Percentiles rank a stretch among this genome's conserved stretches.
These are phyloP conservation scores for Starmera caribaea DNA, from an alignment of 805 yeast species.

Conservation along the genomic window DNA sequence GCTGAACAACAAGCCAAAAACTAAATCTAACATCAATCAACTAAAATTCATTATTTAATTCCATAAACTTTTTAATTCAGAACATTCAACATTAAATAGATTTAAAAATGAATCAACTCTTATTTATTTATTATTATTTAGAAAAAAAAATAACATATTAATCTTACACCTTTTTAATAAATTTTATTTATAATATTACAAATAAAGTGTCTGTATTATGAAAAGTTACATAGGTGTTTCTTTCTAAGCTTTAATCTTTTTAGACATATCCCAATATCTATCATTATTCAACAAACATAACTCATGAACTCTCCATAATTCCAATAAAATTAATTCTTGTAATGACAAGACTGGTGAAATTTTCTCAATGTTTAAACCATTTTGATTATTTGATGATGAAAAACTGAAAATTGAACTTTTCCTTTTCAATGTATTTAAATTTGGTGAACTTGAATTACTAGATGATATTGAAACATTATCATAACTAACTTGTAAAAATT, in stretches of 20 bases:
- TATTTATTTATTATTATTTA: too few relatives aligned
- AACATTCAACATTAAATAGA: too few relatives aligned
- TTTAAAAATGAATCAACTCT: too few relatives aligned
- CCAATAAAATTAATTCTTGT: constrained; percentile 49
- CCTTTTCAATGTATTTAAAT: constrained; percentile 6
- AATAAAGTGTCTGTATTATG: too few relatives aligned
- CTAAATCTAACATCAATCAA: too few relatives aligned
- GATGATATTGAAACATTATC: constrained; percentile 7
- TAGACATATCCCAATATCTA: constrained; percentile 66
- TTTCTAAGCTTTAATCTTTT: constrained; percentile 15
- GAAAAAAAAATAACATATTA: too few relatives aligned
- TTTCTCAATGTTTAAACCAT: constrained; percentile 13
- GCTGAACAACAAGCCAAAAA: constrained; percentile 11
- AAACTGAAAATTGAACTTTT: constrained; percentile 17
- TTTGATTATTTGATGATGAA: background rate
- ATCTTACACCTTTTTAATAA: too few relatives aligned
- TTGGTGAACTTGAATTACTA: constrained; percentile 4
- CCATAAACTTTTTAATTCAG: too few relatives aligned
- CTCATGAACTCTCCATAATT: constrained; percentile 62
- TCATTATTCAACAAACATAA: constrained; percentile 52
- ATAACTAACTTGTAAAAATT: constrained; percentile 58
- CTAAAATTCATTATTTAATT: too few relatives aligned
- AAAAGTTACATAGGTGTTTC: too few relatives aligned
- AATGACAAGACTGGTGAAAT: constrained; percentile 24
- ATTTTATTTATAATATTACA: too few relatives aligned